A percentile compares a stretch with the other conserved stretches of the same genome.
Conservation (phyloP, 805 yeast species). For the Monosporozyma unispora region DNA sequence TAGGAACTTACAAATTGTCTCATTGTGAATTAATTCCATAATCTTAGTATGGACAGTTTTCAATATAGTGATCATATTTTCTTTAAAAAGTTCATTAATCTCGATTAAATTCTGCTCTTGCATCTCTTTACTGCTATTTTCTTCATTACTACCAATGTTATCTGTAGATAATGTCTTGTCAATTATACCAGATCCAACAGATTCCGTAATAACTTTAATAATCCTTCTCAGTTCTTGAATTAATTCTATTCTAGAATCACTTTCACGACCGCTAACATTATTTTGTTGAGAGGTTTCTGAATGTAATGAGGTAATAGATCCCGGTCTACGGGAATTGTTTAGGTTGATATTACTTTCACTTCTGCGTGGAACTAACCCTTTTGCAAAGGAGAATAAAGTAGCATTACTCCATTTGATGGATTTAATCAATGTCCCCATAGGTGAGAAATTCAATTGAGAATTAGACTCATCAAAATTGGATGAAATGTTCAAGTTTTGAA, state of each 20-base stretch:
- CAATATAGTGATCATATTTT: slow-evolving; percentile 42
- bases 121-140: slow-evolving; percentile 17
- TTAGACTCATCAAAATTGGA: slow-evolving; percentile 61
- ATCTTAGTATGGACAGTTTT: slow-evolving; percentile 49
- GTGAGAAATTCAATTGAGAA: slow-evolving; percentile 60
- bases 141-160: background rate
- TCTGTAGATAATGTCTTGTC: background rate
- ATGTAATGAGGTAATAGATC: background rate
- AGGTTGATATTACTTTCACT: background rate
- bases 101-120: slow-evolving; percentile 12
- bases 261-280: slow-evolving; percentile 23
- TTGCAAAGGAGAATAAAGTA: slow-evolving; percentile 8
- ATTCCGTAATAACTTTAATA: slow-evolving; percentile 60
- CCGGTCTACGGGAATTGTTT: background rate
- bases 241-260: slow-evolving; percentile 68
- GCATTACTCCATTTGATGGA: slow-evolving; percentile 27
- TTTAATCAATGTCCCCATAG: slow-evolving; percentile 47
- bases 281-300: background rate
- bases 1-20: slow-evolving; percentile 40
- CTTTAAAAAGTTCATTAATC: slow-evolving; percentile 36
- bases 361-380: slow-evolving; percentile 7
- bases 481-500: slow-evolving; percentile 73
- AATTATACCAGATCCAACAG: slow-evolving; percentile 41
- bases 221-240: slow-evolving; percentile 62
- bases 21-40: slow-evolving; percentile 46